Base-by-base conservation (phyloP, 1,284 basidiomycete genomes). In the Vanrija sp. region DNA sequence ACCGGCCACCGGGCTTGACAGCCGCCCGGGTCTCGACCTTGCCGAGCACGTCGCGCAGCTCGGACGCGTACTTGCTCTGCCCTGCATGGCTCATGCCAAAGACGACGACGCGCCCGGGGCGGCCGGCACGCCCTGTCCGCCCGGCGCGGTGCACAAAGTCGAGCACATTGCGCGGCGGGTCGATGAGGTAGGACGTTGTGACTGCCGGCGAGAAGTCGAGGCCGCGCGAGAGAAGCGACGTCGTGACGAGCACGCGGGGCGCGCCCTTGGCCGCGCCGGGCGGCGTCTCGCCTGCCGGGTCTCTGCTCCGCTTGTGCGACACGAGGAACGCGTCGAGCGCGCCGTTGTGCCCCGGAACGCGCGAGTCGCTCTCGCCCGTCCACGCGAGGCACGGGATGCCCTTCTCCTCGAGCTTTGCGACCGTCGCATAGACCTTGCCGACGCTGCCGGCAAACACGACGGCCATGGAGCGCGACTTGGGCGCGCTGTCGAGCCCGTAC, bases 121-220 rank as follows among this genome's bases (percentile, higher is more conserved):
- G 78, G 0, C 86, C 91, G 0, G 87, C 83, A 46, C 91, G 67
- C 1, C 78, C 80, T 0, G 78, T 75, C 19, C 80, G 79, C 7
- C 91, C 91, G 0, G 91, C 91, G 5, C 91, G 85, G 76, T 94
- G 91, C 57, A 94, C 74, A 69, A 94, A 92, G 74, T 94, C 90
- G 44, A 92, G 82, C 79, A 89, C 87, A 71, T 90, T 92, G 61
- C 87, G 79, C 23, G 90, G 88, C 66, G 88, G 84, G 62, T 93
- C 91, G 25, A 89, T 81, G 62, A 93, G 86, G 73, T 93, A 87
- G 5, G 92, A 87, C 61, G 91, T 84, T 59, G 82, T 80, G 62
- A 93, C 84, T 5, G 79, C 77, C 0, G 89, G 84, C 15, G 84
- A 80, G 67, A 95, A 95, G 72, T 95, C 92, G 10, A 95, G 81